A percentile compares a stretch with the other conserved stretches of the same genome.
Conservation (phyloP, 140 eudicot species). For the Bidens hawaiensis region DNA sequence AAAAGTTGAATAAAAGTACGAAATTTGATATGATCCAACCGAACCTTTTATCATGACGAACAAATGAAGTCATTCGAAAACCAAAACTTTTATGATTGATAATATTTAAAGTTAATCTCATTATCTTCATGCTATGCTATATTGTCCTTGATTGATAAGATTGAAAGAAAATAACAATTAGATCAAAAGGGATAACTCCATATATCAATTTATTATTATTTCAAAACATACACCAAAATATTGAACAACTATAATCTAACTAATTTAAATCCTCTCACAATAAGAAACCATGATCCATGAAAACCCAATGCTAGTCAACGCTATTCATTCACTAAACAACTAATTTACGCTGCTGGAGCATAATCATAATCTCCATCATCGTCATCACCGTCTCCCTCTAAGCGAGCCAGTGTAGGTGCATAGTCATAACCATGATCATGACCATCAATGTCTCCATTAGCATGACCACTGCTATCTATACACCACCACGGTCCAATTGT, state of each 20-base stretch:
- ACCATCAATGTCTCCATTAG: neutral
- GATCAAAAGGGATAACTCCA: neutral
- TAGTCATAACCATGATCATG: constrained; percentile 1
- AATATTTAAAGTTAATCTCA: too few relatives aligned
- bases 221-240: neutral
- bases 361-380: constrained; percentile 21
- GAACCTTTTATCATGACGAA: too few relatives aligned
- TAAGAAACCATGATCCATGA: neutral
- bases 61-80: too few relatives aligned
- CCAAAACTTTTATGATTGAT: too few relatives aligned
- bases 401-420: neutral
- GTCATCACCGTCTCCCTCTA: constrained; percentile 17
- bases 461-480: neutral
- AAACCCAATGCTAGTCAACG: neutral
- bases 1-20: too few relatives aligned
- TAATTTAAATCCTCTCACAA: constrained; percentile 4
- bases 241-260: neutral
- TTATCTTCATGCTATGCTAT: too few relatives aligned
- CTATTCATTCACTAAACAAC: neutral
- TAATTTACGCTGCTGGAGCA: constrained; percentile 21
- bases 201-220: neutral
- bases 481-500: constrained; percentile 11
- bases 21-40: too few relatives aligned
- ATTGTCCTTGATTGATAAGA: too few relatives aligned
- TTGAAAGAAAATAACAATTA: too few relatives aligned